Evolutionary conservation across 2,329 filamentous ascomycete genomes (phyloP), one percentile per base, ranked within the genome.

Genomic region (Alternaria hordeiaustralica): DNA sequence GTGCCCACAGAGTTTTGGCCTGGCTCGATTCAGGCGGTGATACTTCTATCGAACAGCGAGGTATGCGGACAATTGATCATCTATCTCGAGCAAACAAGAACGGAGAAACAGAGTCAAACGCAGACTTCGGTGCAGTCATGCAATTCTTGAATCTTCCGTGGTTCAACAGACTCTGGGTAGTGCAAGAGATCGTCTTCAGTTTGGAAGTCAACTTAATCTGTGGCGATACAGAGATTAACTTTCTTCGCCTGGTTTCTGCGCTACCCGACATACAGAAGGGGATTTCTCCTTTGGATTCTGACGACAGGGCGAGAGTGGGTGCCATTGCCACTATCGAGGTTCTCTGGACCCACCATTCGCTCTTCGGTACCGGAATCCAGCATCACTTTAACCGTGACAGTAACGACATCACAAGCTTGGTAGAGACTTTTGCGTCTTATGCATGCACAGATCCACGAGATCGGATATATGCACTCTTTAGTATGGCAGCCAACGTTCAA

Each of bases 241-340:
- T 51, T 3, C n/a, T 18, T 3, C 26, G 47, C 7, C 7, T 51
- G 0, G 4, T 51, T 10, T 18, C 18, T 4, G 26, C 11, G 11
- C 11, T 49, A 4, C 20, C 10, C 3, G 4, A 13, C 7, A 4
- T 49, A 4, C 12, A 33, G 3, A 25, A 20, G 5, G 3, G 6
- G 6, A 3, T 2, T 25, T 1, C 1, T 6, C 6, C 1, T 9
- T n/a, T 15, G 45, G 1, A 5, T 1, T 1, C 5, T 13, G 47
- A 33, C 2, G 26, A 33, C 26, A 15, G 7, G 26, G 47, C 26
- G 15, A 21, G 4, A 12, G 2, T 33, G 18, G 26, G 30, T 6
- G 26, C 25, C 3, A 15, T 50, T 21, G 26, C 0, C n/a, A n/a
- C 15, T 4, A 51, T 51, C 7, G 12, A 18, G 13, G 21, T 11